Evolutionary conservation across 2,329 filamentous ascomycete species (phyloP).

Genomic region (Paramyrothecium roridum): DNA sequence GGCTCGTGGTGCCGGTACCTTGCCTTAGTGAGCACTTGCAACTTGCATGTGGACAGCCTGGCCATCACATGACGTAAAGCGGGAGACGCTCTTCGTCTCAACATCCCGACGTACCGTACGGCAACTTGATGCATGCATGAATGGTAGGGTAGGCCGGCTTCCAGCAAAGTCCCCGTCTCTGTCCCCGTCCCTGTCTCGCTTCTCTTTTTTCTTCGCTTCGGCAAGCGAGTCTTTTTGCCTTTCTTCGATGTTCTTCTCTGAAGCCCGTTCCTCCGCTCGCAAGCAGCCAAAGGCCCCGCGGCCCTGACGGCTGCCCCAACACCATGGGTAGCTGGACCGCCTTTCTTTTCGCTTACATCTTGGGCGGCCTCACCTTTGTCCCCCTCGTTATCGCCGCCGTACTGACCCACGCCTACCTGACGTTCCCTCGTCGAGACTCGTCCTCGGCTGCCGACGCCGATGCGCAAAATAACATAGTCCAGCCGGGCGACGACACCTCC

Average conservation of each 20-base stretch:
- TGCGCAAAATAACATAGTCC: constrained; percentile 40
- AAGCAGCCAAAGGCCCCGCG: background rate
- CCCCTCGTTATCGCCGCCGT: constrained; percentile 64
- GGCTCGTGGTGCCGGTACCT: too few species aligned
- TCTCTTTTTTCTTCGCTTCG: background rate
- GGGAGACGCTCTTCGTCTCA: too few species aligned
- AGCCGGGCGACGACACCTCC: constrained; percentile 62
- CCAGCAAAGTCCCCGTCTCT: background rate
- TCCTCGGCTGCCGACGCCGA: constrained; percentile 22
- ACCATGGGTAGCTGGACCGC: constrained; percentile 49
- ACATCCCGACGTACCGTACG: too few species aligned
- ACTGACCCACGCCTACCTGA: constrained; percentile 65
- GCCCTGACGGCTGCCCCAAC: constrained; percentile 9
- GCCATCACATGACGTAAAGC: constrained; percentile 2
- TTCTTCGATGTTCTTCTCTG: background rate
- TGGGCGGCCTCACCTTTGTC: constrained; percentile 86
- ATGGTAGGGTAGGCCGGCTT: background rate
- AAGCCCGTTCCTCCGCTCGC: background rate
- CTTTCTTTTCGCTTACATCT: constrained; percentile 73
- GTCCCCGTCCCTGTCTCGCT: too few species aligned
- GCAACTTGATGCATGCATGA: too few species aligned
- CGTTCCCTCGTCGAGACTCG: constrained; percentile 55
- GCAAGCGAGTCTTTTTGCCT: background rate
- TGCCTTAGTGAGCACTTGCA: background rate
- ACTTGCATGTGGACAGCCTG: background rate